Evolutionary conservation across 2,329 filamentous ascomycete genomes (phyloP).

Genomic region (Penicillium sp.): DNA sequence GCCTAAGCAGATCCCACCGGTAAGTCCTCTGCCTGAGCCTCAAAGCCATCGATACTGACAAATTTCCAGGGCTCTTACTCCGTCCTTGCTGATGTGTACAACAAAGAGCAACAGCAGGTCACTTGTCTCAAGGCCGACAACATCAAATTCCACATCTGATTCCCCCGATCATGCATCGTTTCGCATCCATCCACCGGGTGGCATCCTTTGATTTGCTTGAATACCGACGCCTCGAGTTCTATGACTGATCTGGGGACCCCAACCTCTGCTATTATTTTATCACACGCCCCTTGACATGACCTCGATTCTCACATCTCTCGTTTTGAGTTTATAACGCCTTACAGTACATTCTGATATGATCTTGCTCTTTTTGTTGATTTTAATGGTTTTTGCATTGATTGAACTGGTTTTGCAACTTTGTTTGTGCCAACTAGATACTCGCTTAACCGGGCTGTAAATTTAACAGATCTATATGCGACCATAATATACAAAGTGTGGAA

Average conservation of each 20-base stretch:
- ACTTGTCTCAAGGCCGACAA: slow-evolving; percentile 77
- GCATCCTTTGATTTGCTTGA: slow-evolving; percentile 8
- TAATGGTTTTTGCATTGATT: slow-evolving; percentile 2
- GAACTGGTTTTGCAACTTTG: not conserved
- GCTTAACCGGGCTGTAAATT: not conserved
- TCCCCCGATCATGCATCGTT: not conserved
- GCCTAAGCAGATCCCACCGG: slow-evolving; percentile 83
- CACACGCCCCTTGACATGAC: slow-evolving; percentile 19
- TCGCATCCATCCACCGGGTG: slow-evolving; percentile 20
- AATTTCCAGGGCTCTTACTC: slow-evolving; percentile 76
- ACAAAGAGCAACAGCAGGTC: slow-evolving; percentile 70
- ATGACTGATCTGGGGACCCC: slow-evolving; percentile 1
- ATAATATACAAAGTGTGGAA: not conserved
- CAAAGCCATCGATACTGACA: slow-evolving; percentile 6
- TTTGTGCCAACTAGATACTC: not conserved
- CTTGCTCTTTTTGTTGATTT: slow-evolving; percentile 1
- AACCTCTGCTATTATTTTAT: slow-evolving; percentile 9
- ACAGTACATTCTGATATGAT: slow-evolving; percentile 10
- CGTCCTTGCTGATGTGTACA: slow-evolving; percentile 83
- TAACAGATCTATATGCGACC: not conserved
- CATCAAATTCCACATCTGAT: slow-evolving; percentile 33
- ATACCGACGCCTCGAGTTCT: not conserved
- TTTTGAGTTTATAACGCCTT: slow-evolving; percentile 8
- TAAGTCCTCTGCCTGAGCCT: slow-evolving; percentile 53
- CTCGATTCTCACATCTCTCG: slow-evolving; percentile 6